Evolutionary conservation across 2,329 filamentous ascomycete species (phyloP), one percentile per base, ranked within the genome.

Genomic region (Alternaria novae-zelandiae): DNA sequence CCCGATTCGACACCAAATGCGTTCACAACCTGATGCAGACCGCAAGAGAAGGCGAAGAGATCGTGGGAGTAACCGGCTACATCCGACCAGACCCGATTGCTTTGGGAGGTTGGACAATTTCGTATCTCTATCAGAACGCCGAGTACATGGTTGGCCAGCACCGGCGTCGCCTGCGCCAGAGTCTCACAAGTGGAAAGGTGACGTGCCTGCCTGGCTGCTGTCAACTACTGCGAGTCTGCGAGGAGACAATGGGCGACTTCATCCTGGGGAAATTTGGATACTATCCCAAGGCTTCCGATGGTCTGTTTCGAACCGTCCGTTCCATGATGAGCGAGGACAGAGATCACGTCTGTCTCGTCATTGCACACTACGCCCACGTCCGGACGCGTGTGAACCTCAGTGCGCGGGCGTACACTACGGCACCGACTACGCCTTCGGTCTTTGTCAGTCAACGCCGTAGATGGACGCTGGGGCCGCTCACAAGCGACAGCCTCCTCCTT

Each of bases 261-360:
- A 46, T 61, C 46, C 4, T 51, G 36, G 21, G 26, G 8, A 61
- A 57, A 51, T 61, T 57, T 6, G 46, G 54, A 10, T 53, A 61
- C 46, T 61, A 61, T 7, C 54, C 54, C 8, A 57, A 45, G 6
- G 36, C 23, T 21, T 46, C 54, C 9, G 59, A 61, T n/a, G 59
- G 59, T 13, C n/a, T 61, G 2, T 61, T 61, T 13, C 46, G 59
- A 47, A 61, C 59, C 5, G 50, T 57, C 5, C 54, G 28, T 13
- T 61, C 54, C 20, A 61, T 57, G 59, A 51, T 61, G 54, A 57
- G 54, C 21, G 59, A 61, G 9, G 59, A 61, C n/a, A 57, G 59
- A 41, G 59, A 61, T 13, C 59, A 61, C 36, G 12, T 61, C 4
- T 61, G 59, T 30, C n/a, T 61, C 15, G 59, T 61, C 5, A 15